phyloP scores from a whole-genome alignment of 1,284 basidiomycete genomes.

The Leccinum pseudoinsigne region DNA sequence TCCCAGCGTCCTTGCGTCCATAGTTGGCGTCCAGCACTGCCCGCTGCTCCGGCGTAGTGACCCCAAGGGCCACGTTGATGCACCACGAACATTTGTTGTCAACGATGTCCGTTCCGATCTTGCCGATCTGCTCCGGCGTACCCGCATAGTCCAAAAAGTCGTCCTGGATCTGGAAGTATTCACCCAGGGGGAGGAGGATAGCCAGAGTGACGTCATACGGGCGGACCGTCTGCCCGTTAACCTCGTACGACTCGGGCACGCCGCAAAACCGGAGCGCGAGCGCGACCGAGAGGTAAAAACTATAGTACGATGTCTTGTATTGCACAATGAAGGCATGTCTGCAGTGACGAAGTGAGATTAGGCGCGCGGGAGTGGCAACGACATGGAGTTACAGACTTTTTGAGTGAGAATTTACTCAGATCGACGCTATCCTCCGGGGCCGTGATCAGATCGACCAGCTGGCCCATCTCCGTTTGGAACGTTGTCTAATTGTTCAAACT shows the following conservation, averaged over 20 bases:
- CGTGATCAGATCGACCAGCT: constrained; percentile 94
- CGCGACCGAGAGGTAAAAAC: constrained; percentile 98
- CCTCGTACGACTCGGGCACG: constrained; percentile 56
- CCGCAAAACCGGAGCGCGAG: constrained; percentile 86
- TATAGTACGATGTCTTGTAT: constrained; percentile 99
- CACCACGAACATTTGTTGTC: constrained; percentile 99
- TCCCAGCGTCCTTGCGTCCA: constrained; percentile 70
- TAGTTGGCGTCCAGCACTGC: constrained; percentile 78
- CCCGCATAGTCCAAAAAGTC: constrained; percentile 96
- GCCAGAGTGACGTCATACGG: constrained; percentile 81
- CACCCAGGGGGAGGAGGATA: constrained; percentile 92
- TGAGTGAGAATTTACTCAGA: constrained; percentile 82
- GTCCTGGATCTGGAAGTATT: constrained; percentile 99
- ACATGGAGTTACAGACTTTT: constrained; percentile 54
- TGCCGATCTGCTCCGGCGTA: constrained; percentile 91
- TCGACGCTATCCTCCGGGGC: constrained; percentile 92
- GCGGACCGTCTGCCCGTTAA: constrained; percentile 38
- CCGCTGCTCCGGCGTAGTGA: constrained; percentile 56
- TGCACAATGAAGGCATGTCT: constrained; percentile 94
- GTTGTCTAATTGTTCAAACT: constrained; percentile 51
- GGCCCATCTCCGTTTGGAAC: constrained; percentile 95
- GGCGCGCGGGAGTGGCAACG: not conserved
- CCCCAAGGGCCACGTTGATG: constrained; percentile 84
- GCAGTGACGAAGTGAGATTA: not conserved
- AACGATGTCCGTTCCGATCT: constrained; percentile 96